Evolutionary conservation across 2,329 filamentous ascomycete species (phyloP).

Genomic region (Ophioceras dolichostomum): DNA sequence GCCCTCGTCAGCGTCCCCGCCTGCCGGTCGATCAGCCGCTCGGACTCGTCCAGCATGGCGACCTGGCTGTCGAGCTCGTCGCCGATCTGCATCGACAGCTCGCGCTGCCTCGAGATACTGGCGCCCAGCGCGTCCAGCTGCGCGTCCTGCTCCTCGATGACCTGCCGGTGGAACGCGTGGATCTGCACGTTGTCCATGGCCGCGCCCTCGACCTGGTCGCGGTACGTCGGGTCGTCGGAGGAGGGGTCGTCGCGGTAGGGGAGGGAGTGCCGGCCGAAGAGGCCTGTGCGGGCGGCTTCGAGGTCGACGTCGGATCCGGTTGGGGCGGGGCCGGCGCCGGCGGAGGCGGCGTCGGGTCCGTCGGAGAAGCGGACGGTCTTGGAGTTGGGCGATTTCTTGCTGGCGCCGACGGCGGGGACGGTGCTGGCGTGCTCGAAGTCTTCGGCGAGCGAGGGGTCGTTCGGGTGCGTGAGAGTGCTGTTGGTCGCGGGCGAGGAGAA

Average conservation of each 20-base stretch:
- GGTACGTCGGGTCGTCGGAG: slow-evolving; percentile 31
- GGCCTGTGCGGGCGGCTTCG: slow-evolving; percentile 16
- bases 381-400: slow-evolving; percentile 15
- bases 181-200: slow-evolving; percentile 71
- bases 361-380: slow-evolving; percentile 81
- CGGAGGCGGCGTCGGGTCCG: slow-evolving; percentile 39
- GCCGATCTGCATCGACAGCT: slow-evolving; percentile 90
- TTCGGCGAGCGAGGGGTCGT: slow-evolving; percentile 46
- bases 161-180: slow-evolving; percentile 68
- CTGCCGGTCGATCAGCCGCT: slow-evolving; percentile 72
- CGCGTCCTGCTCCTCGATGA: slow-evolving; percentile 82
- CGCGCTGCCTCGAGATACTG: slow-evolving; percentile 77
- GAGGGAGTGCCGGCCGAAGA: slow-evolving; percentile 22
- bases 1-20: slow-evolving; percentile 65
- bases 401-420: slow-evolving; percentile 20
- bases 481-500: slow-evolving; percentile 37
- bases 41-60: slow-evolving; percentile 78
- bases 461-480: slow-evolving; percentile 44
- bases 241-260: slow-evolving; percentile 61
- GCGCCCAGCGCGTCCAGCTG: slow-evolving; percentile 83
- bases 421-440: slow-evolving; percentile 54
- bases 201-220: slow-evolving; percentile 47
- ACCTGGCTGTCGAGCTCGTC: slow-evolving; percentile 91
- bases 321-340: slow-evolving; percentile 21
- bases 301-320: slow-evolving; percentile 35